phyloP scores from a whole-genome alignment of 176 grass and related monocot species.

The Pontederia crassipes region DNA sequence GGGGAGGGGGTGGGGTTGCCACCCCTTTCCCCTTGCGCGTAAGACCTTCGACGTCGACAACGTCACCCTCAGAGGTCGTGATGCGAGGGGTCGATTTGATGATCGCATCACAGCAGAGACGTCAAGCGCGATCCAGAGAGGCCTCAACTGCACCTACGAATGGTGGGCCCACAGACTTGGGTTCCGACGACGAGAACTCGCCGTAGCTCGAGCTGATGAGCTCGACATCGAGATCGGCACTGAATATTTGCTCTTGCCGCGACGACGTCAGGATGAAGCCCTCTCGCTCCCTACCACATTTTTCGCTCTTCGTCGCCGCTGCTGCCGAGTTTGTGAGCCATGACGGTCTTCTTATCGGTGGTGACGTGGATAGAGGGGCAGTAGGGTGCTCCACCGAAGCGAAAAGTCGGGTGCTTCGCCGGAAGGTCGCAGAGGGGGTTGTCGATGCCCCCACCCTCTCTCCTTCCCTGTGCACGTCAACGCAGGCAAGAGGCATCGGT shows the following conservation, averaged over 20 bases:
- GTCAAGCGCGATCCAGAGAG: slow-evolving; percentile 8
- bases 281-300: neutral
- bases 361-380: neutral
- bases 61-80: slow-evolving; percentile 35
- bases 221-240: slow-evolving; percentile 4
- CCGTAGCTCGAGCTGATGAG: slow-evolving; percentile 9
- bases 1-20: no score
- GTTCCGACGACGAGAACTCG: slow-evolving; percentile 27
- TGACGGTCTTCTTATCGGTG: neutral
- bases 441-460: no score
- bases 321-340: neutral
- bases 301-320: no score
- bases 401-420: no score
- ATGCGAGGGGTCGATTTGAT: slow-evolving; percentile 9
- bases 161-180: slow-evolving; percentile 8
- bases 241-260: neutral
- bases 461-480: no score
- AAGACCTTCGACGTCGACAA: slow-evolving; percentile 1
- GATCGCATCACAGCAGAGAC: slow-evolving; percentile 1
- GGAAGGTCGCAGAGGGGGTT: no score
- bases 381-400: neutral
- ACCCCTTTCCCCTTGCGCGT: no score
- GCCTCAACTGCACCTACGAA: slow-evolving; percentile 28
- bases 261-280: slow-evolving; percentile 3
- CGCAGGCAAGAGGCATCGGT: no score